A percentile compares a stretch with the other conserved stretches of the same genome.
phyloP scores from a whole-genome alignment of 2,329 filamentous ascomycete species.

The Paracorniculantispora psalliotae region DNA sequence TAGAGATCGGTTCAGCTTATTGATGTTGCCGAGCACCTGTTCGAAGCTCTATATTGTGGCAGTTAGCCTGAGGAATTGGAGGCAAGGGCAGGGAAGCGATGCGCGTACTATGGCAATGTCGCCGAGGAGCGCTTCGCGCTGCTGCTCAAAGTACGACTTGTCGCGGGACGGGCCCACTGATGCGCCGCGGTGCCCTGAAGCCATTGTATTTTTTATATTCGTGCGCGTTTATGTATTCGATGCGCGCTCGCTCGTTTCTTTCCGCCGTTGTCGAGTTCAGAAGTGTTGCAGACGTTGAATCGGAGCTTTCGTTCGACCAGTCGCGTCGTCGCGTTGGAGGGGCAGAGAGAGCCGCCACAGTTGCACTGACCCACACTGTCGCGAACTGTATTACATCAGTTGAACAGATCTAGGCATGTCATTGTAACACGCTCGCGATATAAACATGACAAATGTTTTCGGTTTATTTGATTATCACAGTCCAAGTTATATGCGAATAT shows the following conservation, averaged over 20 bases:
- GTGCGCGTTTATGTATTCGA: background rate
- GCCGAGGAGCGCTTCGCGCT: constrained; percentile 64
- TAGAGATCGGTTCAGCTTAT: constrained; percentile 86
- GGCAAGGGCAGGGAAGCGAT: background rate
- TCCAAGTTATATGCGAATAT: no score
- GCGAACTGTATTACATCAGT: no score
- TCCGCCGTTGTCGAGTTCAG: background rate
- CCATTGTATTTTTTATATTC: constrained; percentile 22
- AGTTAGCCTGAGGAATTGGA: no score
- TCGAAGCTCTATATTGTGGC: constrained; percentile 61
- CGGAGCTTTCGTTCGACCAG: background rate
- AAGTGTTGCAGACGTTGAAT: background rate
- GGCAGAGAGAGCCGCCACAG: background rate
- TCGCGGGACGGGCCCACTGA: constrained; percentile 25
- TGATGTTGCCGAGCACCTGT: constrained; percentile 90
- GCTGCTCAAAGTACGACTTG: constrained; percentile 69
- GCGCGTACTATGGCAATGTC: constrained; percentile 64
- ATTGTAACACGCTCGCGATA: no score
- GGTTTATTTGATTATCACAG: no score
- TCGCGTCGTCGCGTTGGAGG: constrained; percentile 2
- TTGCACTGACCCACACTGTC: background rate
- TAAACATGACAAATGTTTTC: no score
- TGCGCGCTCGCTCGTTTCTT: background rate
- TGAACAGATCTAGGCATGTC: no score
- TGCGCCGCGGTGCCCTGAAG: constrained; percentile 26